Base-by-base conservation (phyloP, 371 early-diverging fungal genomes). In the Mucor ambiguus region DNA sequence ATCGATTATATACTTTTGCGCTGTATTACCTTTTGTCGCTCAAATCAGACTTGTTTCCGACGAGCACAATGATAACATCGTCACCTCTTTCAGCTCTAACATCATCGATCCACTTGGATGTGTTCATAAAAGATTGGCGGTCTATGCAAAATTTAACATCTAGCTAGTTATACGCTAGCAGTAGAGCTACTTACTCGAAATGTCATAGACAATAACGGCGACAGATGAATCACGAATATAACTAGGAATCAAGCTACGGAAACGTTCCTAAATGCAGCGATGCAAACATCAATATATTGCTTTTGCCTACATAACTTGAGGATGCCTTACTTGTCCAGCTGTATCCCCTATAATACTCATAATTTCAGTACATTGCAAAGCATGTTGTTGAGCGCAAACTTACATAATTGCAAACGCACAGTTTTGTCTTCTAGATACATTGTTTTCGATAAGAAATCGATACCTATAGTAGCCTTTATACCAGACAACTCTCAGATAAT, bases 371-470 rank as follows among this genome's bases (percentile, higher is more conserved):
- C 28, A 49, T 41, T 41, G 41, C 41, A 18, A 41, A 41, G 41
- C 41, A 41, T 41, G 0, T 35, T 35, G 12, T 35, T 35, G 41
- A 2, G 18, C 18, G 5, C 41, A 41, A 41, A 41, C 57, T 57
- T 57, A 57, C 57, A 99, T 60, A 99, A 89, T 83, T 99, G 99
- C 49, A 99, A 87, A 58, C 99, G 91, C 26, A 98, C 93, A 6
- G 96, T 96, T 44, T 96, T 92, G 78, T 96, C 96, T 69, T 98
- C 98, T 60, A 99, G 76, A 72, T 96, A 94, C 93, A 99, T 96
- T 18, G 99, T 99, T 84, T 99, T 99, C 33, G 96, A 96, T 68
- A 99, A 79, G 78, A 99, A 99, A 80, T 99, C 99, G 68, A 99
- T 98, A 70, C 99, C 99, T 63, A 99, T 99, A 29, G 99, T 99